Evolutionary conservation across 495 filamentous ascomycete genomes (phyloP).

Genomic region (Talaromyces ruber): DNA sequence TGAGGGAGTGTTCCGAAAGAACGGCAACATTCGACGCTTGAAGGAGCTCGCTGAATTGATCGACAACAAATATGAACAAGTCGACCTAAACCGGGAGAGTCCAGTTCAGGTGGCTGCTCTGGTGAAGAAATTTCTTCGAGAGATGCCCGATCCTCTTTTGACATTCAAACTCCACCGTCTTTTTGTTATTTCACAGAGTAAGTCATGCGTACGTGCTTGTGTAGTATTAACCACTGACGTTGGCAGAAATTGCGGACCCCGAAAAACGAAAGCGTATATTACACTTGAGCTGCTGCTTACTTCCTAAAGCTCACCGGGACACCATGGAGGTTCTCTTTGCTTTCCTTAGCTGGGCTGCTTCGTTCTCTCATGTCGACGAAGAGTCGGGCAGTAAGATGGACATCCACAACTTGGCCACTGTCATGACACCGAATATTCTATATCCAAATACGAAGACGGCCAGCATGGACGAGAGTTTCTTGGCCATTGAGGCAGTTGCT

Average conservation of each 20-base stretch:
- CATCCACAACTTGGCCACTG: conserved; percentile 95
- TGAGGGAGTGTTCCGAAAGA: conserved; percentile 98
- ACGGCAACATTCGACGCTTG: conserved; percentile 89
- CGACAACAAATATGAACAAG: conserved; percentile 72
- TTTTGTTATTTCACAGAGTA: conserved; percentile 82
- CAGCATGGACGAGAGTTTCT: conserved; percentile 74
- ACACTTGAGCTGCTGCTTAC: conserved; percentile 85
- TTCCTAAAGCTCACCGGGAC: conserved; percentile 89
- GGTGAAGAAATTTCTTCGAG: conserved; percentile 89
- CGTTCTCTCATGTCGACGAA: conserved; percentile 95
- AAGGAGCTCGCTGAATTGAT: conserved; percentile 76
- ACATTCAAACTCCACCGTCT: conserved; percentile 91
- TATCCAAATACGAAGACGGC: conserved; percentile 62
- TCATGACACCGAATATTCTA: conserved; percentile 93
- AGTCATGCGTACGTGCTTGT: conserved; percentile 15
- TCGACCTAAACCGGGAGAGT: conserved; percentile 74
- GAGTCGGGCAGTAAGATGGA: conserved; percentile 95
- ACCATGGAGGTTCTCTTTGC: conserved; percentile 89
- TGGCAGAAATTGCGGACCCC: conserved; percentile 67
- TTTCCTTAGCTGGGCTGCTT: conserved; percentile 97
- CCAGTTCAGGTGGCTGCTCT: conserved; percentile 92
- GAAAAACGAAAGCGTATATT: conserved; percentile 77
- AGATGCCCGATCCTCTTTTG: conserved; percentile 89
- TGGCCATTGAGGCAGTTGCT: conserved; percentile 87
- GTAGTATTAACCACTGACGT: conserved; percentile 17